Conservation (phyloP, 1,284 basidiomycete species). For the Anthracocystis panici-leucophaei region DNA sequence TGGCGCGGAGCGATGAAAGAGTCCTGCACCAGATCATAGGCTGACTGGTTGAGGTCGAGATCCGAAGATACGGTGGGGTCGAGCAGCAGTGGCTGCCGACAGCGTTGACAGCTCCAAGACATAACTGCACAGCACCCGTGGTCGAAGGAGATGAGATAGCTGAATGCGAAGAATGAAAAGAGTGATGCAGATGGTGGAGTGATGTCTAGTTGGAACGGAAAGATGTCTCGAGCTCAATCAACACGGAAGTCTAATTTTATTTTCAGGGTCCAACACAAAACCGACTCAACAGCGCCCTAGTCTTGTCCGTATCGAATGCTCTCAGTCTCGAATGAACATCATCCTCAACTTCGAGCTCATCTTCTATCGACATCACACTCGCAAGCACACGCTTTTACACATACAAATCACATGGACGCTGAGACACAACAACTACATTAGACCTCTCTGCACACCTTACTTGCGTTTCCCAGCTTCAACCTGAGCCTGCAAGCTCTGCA, state of each 20-base stretch:
- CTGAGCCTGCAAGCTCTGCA: slow-evolving; percentile 64
- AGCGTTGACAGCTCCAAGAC: slow-evolving; percentile 62
- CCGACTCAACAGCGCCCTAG: not conserved
- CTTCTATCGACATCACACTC: not conserved
- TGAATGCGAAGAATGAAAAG: not conserved
- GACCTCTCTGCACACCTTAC: not conserved
- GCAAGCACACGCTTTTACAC: not conserved
- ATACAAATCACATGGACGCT: not conserved
- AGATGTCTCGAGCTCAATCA: not conserved
- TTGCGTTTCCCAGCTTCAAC: slow-evolving; percentile 40
- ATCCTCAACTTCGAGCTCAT: not conserved
- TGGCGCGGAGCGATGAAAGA: slow-evolving; percentile 36
- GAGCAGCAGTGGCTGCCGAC: slow-evolving; percentile 54
- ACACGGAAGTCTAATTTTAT: no score
- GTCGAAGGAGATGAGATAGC: not conserved
- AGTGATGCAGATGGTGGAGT: slow-evolving; percentile 2
- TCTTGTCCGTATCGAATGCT: no score
- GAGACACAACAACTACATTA: not conserved
- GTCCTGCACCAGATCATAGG: slow-evolving; percentile 52
- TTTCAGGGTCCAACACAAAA: slow-evolving; percentile 15
- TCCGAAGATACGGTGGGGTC: slow-evolving; percentile 45
- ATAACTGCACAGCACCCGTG: slow-evolving; percentile 10
- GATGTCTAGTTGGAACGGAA: not conserved
- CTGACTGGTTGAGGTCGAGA: slow-evolving; percentile 53
- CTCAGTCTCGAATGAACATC: no score